phyloP scores from a whole-genome alignment of 305 asterid genomes.

The Solanum chacoense region DNA sequence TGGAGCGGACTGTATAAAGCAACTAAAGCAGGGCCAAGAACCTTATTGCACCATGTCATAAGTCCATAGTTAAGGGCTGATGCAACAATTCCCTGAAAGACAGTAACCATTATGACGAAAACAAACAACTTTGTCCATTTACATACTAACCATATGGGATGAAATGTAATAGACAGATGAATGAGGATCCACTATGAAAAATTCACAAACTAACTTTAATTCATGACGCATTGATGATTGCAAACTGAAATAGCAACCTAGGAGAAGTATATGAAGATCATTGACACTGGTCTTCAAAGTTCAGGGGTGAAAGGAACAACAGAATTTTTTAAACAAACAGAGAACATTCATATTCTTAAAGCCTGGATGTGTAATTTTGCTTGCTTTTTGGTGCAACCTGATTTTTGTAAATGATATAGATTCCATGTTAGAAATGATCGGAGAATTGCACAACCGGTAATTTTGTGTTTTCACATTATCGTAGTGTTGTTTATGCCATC shows the following conservation, averaged over 20 bases:
- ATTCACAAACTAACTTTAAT: neutral
- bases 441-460: neutral
- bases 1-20: slow-evolving; percentile 88
- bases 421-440: neutral
- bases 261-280: neutral
- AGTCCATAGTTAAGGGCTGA: slow-evolving; percentile 90
- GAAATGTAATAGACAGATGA: neutral
- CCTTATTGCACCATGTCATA: slow-evolving; percentile 83
- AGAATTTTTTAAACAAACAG: neutral
- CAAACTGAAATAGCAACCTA: neutral
- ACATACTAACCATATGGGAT: neutral
- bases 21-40: slow-evolving; percentile 85
- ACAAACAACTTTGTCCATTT: neutral
- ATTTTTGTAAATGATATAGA: neutral
- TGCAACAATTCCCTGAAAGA: slow-evolving; percentile 66
- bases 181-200: neutral
- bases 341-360: neutral
- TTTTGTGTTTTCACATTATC: neutral
- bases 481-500: neutral
- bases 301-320: neutral
- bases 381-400: neutral
- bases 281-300: neutral
- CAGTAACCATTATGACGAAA: neutral
- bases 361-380: neutral
- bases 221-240: neutral